phyloP scores from a whole-genome alignment of 805 yeast species.

The Saccharomyces kudriavzevii region DNA sequence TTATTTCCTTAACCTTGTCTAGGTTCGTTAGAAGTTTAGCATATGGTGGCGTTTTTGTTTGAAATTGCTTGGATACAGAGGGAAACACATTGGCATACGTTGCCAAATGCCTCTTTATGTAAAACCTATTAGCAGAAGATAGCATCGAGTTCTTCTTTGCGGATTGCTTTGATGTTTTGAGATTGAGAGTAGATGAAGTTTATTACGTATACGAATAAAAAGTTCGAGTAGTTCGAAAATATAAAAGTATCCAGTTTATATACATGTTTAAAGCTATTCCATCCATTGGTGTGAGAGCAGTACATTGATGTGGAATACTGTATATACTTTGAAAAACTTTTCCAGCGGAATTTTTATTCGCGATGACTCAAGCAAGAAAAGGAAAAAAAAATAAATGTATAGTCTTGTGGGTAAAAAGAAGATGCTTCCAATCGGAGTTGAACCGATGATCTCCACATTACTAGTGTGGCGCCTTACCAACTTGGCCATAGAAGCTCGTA shows the following conservation, averaged over 20 bases:
- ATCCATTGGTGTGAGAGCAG: neutral
- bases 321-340: neutral
- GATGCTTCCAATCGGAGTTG: conserved; percentile 64
- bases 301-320: neutral
- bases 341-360: conserved; percentile 8
- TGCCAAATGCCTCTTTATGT: conserved; percentile 19
- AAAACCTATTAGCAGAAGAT: conserved; percentile 15
- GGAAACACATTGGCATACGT: conserved; percentile 15
- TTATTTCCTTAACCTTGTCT: conserved; percentile 51
- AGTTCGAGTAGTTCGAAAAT: neutral
- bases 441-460: conserved; percentile 81
- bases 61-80: conserved; percentile 51
- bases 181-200: neutral
- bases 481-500: conserved; percentile 50
- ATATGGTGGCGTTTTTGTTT: conserved; percentile 81
- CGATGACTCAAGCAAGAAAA: neutral
- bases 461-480: conserved; percentile 87
- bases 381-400: conserved; percentile 20
- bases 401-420: conserved; percentile 12
- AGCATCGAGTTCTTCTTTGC: conserved; percentile 15
- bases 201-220: too few species aligned
- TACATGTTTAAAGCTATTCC: neutral
- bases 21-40: conserved; percentile 62
- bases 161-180: neutral
- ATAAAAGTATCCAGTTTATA: neutral